Conservation (phyloP, 331 rosid species). For the Pyrus hybrid region DNA sequence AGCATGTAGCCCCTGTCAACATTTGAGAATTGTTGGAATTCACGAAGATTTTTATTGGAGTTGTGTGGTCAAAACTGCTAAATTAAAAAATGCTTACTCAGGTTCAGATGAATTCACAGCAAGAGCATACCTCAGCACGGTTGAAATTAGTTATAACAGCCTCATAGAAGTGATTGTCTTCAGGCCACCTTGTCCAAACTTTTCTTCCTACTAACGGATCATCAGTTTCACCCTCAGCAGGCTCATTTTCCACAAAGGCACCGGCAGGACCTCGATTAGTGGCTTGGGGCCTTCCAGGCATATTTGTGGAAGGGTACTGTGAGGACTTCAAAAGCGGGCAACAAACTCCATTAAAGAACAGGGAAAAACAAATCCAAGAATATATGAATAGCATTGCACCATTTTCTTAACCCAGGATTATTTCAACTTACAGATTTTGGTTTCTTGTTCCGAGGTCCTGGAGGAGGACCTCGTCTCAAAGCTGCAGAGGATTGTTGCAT, state of each 20-base stretch:
- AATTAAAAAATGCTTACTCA: not conserved
- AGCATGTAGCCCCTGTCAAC: slow-evolving; percentile 54
- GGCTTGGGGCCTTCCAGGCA: slow-evolving; percentile 29
- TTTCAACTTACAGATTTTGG: slow-evolving; percentile 48
- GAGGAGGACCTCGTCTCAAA: slow-evolving; percentile 44
- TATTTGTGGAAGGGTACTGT: slow-evolving; percentile 28
- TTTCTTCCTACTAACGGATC: slow-evolving; percentile 37
- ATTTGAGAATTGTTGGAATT: not conserved
- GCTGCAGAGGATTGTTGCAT: slow-evolving; percentile 43
- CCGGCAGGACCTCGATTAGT: slow-evolving; percentile 34
- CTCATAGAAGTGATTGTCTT: slow-evolving; percentile 45
- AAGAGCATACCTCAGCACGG: slow-evolving; percentile 25
- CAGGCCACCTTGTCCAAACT: slow-evolving; percentile 55
- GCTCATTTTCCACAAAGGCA: slow-evolving; percentile 26
- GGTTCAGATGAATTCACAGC: not conserved
- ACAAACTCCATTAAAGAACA: slow-evolving; percentile 5
- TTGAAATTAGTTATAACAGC: slow-evolving; percentile 46
- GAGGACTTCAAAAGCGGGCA: slow-evolving; percentile 29
- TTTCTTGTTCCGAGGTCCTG: slow-evolving; percentile 38
- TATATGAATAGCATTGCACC: not conserved
- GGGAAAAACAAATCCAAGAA: not conserved
- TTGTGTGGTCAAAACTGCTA: not conserved
- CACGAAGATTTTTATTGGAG: not conserved
- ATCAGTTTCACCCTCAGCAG: slow-evolving; percentile 20
- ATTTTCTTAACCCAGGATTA: not conserved